Percentiles rank a stretch among this genome's conserved stretches.
Conservation (phyloP, 202 grass and related monocot species). For the Zoysia matrella region DNA sequence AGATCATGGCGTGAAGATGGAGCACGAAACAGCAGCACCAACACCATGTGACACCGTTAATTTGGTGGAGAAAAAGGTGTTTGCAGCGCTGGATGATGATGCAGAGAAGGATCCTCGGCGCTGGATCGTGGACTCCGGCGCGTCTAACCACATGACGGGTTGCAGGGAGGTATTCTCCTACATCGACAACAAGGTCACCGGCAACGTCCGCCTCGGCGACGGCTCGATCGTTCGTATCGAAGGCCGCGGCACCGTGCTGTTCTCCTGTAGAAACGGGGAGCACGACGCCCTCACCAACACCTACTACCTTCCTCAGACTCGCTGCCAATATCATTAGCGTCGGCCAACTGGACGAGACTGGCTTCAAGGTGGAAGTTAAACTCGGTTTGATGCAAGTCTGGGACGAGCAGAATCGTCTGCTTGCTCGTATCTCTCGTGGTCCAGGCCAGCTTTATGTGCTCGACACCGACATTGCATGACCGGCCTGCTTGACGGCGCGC, state of each 20-base stretch:
- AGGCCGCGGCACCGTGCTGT: neutral
- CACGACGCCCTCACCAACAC: neutral
- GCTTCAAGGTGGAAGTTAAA: no score
- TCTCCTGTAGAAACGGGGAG: neutral
- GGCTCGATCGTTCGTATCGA: neutral
- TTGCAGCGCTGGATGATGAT: rapidly evolving
- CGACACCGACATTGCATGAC: neutral
- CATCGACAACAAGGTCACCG: neutral
- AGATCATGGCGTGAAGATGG: no score
- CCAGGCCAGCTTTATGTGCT: no score
- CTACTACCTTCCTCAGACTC: neutral
- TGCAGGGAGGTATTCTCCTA: neutral
- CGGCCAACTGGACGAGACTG: neutral
- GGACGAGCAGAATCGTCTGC: no score
- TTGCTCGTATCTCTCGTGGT: no score
- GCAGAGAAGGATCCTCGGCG: rapidly evolving
- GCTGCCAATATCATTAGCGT: neutral
- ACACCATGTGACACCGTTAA: neutral
- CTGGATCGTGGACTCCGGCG: neutral
- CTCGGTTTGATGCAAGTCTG: no score
- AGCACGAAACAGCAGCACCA: no score
- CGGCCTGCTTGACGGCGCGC: neutral
- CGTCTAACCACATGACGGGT: neutral
- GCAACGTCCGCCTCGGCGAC: neutral
- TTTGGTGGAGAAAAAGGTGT: neutral